Conservation (phyloP, 2,329 filamentous ascomycete species). For the Paecilomyces dactylethromorphus region DNA sequence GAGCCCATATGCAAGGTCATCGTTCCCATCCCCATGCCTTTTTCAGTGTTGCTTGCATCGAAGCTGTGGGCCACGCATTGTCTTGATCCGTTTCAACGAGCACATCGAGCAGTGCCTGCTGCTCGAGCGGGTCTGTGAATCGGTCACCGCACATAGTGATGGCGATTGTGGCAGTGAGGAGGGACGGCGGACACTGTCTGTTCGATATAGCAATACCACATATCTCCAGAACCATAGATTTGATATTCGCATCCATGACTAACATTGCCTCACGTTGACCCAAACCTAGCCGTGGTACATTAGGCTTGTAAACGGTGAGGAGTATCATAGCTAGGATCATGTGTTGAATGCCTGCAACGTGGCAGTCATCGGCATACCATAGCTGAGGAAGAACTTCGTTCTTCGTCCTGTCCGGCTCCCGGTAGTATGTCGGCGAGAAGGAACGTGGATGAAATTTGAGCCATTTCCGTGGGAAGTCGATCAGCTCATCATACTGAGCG, state of each 20-base stretch:
- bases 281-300: conserved; percentile 15
- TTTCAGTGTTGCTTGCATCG: conserved; percentile 32
- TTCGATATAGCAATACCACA: conserved; percentile 16
- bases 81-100: conserved; percentile 5
- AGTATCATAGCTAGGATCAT: conserved; percentile 17
- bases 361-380: conserved; percentile 19
- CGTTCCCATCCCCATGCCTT: not conserved
- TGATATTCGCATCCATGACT: conserved; percentile 7
- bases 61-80: conserved; percentile 7
- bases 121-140: conserved; percentile 18
- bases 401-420: conserved; percentile 11
- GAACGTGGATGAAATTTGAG: conserved; percentile 12
- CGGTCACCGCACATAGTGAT: conserved; percentile 25
- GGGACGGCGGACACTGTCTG: conserved; percentile 9
- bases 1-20: not conserved
- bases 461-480: conserved; percentile 14
- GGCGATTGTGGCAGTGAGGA: conserved; percentile 19
- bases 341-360: conserved; percentile 16
- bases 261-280: conserved; percentile 8
- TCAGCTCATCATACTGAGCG: conserved; percentile 10
- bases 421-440: conserved; percentile 15
- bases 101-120: conserved; percentile 17
- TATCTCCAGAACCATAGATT: conserved; percentile 9
- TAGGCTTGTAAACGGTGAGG: conserved; percentile 19
- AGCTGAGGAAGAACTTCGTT: conserved; percentile 16